Percentiles rank a stretch among this genome's conserved stretches.
Evolutionary conservation across 805 yeast genomes (phyloP).

Genomic region (Zygoascus tannicola): DNA sequence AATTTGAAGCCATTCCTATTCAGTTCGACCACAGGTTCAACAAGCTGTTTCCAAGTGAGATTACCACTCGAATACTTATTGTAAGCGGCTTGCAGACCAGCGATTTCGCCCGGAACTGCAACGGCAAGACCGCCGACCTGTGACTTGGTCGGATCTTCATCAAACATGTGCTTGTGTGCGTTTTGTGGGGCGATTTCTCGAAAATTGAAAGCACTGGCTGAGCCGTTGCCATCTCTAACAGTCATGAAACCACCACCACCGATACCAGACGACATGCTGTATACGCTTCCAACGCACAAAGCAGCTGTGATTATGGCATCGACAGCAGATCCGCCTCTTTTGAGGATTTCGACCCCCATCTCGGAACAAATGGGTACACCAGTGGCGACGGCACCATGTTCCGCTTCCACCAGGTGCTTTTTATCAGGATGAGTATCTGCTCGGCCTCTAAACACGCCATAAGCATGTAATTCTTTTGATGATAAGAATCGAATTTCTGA

Average conservation of each 20-base stretch:
- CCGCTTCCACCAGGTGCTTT: conserved; percentile 9
- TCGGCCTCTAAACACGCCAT: background rate
- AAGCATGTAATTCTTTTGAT: background rate
- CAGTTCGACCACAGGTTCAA: conserved; percentile 64
- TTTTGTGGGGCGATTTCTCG: conserved; percentile 75
- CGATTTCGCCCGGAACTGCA: conserved; percentile 86
- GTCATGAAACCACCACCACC: conserved; percentile 88
- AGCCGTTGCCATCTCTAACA: conserved; percentile 34
- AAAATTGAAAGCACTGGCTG: conserved; percentile 64
- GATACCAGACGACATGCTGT: conserved; percentile 77
- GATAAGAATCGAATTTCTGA: too few species aligned
- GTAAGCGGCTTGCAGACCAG: conserved; percentile 63
- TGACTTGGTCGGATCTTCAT: conserved; percentile 38
- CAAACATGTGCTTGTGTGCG: conserved; percentile 60
- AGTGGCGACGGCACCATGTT: conserved; percentile 46
- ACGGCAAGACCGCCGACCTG: conserved; percentile 80
- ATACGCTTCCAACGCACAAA: conserved; percentile 75
- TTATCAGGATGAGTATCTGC: conserved; percentile 11
- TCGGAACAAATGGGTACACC: conserved; percentile 57
- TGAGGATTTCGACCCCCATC: conserved; percentile 49
- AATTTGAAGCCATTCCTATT: conserved; percentile 58
- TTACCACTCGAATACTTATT: conserved; percentile 59
- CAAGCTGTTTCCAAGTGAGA: conserved; percentile 59
- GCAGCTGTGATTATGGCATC: conserved; percentile 90
- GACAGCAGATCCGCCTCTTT: conserved; percentile 67